Evolutionary conservation across 2,329 filamentous ascomycete genomes (phyloP).

Genomic region (Ambrosiella beaveri): DNA sequence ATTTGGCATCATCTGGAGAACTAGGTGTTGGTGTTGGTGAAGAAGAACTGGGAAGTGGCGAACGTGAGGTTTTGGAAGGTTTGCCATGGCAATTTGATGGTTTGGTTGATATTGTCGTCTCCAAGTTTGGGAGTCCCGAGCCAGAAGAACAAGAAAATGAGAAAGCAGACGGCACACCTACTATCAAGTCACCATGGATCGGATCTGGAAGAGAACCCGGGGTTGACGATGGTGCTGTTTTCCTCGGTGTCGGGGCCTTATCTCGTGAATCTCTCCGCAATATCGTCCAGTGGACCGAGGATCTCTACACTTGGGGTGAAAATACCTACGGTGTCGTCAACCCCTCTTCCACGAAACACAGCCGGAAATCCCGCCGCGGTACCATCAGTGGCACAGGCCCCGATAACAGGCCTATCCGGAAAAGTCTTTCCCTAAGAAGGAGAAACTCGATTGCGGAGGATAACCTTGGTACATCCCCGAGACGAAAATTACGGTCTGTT

Average conservation of each 20-base stretch:
- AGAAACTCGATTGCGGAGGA: constrained; percentile 6
- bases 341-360: constrained; percentile 5
- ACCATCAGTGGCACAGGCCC: constrained; percentile 5
- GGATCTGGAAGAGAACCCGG: constrained; percentile 51
- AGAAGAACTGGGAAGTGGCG: constrained; percentile 84
- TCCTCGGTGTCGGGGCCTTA: constrained; percentile 61
- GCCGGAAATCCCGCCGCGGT: constrained; percentile 7
- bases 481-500: constrained; percentile 5
- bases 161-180: constrained; percentile 12
- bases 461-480: constrained; percentile 3
- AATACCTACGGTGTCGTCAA: constrained; percentile 72
- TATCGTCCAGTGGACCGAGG: constrained; percentile 73
- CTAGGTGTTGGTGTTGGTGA: constrained; percentile 88
- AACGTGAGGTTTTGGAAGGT: constrained; percentile 85
- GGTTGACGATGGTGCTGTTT: constrained; percentile 68
- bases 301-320: constrained; percentile 68
- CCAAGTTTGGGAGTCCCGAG: constrained; percentile 52
- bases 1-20: constrained; percentile 77
- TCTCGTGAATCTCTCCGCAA: constrained; percentile 53
- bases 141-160: constrained; percentile 15
- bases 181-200: constrained; percentile 40
- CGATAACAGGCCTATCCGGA: constrained; percentile 1
- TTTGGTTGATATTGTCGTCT: constrained; percentile 73
- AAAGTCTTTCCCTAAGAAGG: constrained; percentile 1
- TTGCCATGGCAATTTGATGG: constrained; percentile 65